These are phyloP conservation scores for Malassezia yamatoensis DNA, from an alignment of 1,284 basidiomycete genomes.

Conservation along the genomic window DNA sequence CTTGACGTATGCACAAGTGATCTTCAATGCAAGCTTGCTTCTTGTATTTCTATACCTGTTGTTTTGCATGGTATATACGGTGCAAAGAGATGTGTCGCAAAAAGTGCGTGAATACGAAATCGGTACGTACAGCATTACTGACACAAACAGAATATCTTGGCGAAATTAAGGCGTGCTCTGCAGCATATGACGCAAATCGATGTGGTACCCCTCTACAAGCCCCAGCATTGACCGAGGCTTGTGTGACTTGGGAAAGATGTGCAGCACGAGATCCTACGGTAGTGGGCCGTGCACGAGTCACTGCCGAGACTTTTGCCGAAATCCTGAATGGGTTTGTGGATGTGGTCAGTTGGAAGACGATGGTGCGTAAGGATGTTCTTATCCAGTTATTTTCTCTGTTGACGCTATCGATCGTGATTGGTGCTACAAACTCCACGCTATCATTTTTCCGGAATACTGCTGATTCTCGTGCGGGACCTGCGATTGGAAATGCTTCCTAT, in stretches of 20 bases:
- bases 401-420: slow-evolving; percentile 36
- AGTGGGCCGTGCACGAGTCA: slow-evolving; percentile 75
- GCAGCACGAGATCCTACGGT: slow-evolving; percentile 86
- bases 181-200: slow-evolving; percentile 29
- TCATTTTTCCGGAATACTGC: slow-evolving; percentile 36
- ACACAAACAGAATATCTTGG: slow-evolving; percentile 27
- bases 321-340: slow-evolving; percentile 94
- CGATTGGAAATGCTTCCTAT: neutral
- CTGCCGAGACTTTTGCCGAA: slow-evolving; percentile 88
- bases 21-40: slow-evolving; percentile 82
- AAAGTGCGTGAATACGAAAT: slow-evolving; percentile 79
- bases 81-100: slow-evolving; percentile 79
- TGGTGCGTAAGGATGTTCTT: slow-evolving; percentile 54
- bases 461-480: neutral
- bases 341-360: slow-evolving; percentile 89
- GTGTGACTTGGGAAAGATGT: slow-evolving; percentile 70
- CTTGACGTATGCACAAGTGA: slow-evolving; percentile 61
- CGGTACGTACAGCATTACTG: slow-evolving; percentile 53
- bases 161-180: slow-evolving; percentile 32
- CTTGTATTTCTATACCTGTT: slow-evolving; percentile 73
- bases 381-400: slow-evolving; percentile 32
- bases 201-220: slow-evolving; percentile 38
- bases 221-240: slow-evolving; percentile 33
- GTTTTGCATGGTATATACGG: slow-evolving; percentile 73
- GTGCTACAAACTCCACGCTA: slow-evolving; percentile 40